phyloP scores from a whole-genome alignment of 495 filamentous ascomycete species.

The Bombardia bombarda region DNA sequence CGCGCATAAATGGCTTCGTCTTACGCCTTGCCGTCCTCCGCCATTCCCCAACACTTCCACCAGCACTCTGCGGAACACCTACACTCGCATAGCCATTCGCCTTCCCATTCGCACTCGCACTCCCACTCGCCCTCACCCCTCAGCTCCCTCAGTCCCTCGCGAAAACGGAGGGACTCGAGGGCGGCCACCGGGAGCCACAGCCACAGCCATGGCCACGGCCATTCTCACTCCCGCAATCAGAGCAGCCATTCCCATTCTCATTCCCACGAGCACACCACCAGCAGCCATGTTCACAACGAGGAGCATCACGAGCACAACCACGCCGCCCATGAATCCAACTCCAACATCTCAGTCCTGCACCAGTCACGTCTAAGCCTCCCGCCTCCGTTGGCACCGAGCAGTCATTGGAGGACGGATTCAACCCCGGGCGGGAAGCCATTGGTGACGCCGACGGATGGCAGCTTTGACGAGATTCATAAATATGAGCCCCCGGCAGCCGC shows the following conservation, averaged over 20 bases:
- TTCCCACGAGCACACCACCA: too few relatives aligned
- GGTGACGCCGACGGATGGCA: conserved; percentile 17
- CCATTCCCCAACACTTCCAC: conserved; percentile 38
- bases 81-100: conserved; percentile 28
- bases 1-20: conserved; percentile 35
- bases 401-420: conserved; percentile 23
- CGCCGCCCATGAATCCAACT: conserved; percentile 24
- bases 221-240: too few relatives aligned
- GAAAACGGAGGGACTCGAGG: conserved; percentile 13
- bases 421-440: conserved; percentile 23
- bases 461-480: conserved; percentile 17
- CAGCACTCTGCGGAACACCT: conserved; percentile 26
- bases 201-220: too few relatives aligned
- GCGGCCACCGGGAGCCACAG: too few relatives aligned
- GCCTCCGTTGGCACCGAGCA: conserved; percentile 17
- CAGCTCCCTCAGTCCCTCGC: conserved; percentile 12
- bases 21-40: conserved; percentile 42
- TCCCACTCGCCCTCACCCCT: conserved; percentile 24
- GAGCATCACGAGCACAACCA: conserved; percentile 33
- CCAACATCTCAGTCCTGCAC: conserved; percentile 21
- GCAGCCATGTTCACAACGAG: too few relatives aligned
- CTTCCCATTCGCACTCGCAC: conserved; percentile 33
- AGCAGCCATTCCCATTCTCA: too few relatives aligned
- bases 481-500: conserved; percentile 23
- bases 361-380: conserved; percentile 27